A percentile compares a stretch with the other conserved stretches of the same genome.
These are phyloP conservation scores for Neonectria punicea DNA, from an alignment of 2,329 filamentous ascomycete species.

Conservation along the genomic window DNA sequence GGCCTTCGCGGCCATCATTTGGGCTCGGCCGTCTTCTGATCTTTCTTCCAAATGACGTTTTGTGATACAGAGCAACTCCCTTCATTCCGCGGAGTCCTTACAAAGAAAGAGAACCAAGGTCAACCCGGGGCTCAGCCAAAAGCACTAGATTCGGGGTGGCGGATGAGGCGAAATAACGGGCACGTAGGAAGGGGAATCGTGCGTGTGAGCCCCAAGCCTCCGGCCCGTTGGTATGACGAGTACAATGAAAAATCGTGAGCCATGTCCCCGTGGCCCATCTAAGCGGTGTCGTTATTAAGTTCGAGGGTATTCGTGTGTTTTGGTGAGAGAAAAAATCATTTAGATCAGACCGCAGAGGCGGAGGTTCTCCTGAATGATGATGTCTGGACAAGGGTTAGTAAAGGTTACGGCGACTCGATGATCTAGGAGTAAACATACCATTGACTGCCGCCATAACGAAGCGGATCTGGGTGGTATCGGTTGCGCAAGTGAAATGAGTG, in stretches of 20 bases:
- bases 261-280: slow-evolving; percentile 51
- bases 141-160: slow-evolving; percentile 37
- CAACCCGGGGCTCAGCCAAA: slow-evolving; percentile 44
- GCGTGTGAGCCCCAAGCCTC: slow-evolving; percentile 34
- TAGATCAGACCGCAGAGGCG: slow-evolving; percentile 97
- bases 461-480: slow-evolving; percentile 97
- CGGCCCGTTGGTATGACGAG: slow-evolving; percentile 44
- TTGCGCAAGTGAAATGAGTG: slow-evolving; percentile 99
- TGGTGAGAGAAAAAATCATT: slow-evolving; percentile 53
- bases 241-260: slow-evolving; percentile 52
- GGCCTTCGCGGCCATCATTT: slow-evolving; percentile 37
- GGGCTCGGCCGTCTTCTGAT: slow-evolving; percentile 36
- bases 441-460: slow-evolving; percentile 99
- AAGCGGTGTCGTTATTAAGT: slow-evolving; percentile 53
- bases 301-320: slow-evolving; percentile 57
- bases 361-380: slow-evolving; percentile 99
- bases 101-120: slow-evolving; percentile 45
- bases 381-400: slow-evolving; percentile 74
- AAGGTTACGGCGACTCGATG: not conserved
- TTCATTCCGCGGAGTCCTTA: slow-evolving; percentile 45
- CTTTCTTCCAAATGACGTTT: slow-evolving; percentile 44
- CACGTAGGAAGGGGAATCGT: slow-evolving; percentile 31
- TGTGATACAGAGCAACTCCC: slow-evolving; percentile 48
- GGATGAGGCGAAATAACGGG: slow-evolving; percentile 31
- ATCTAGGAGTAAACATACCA: slow-evolving; percentile 66